Evolutionary conservation across 345 rosid species (phyloP).

Genomic region (Eucalyptus polybractea): DNA sequence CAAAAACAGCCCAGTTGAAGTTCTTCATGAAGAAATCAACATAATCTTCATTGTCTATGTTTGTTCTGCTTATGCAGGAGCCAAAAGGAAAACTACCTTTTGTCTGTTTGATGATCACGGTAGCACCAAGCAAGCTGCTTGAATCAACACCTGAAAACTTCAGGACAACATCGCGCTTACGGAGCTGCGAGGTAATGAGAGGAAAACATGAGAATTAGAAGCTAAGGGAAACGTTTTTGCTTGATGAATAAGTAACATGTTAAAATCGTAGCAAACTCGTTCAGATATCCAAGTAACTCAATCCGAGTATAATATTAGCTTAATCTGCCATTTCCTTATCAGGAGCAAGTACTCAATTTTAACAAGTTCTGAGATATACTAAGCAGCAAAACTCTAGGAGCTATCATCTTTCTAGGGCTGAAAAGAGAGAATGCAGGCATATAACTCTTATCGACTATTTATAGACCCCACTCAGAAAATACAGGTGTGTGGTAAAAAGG

Average conservation of each 20-base stretch:
- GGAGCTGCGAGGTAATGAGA: slow-evolving; percentile 32
- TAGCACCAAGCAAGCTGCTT: slow-evolving; percentile 23
- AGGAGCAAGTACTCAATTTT: neutral
- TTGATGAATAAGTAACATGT: neutral
- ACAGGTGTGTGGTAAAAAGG: neutral
- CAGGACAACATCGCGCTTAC: slow-evolving; percentile 63
- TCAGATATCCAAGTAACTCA: neutral
- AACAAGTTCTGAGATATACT: neutral
- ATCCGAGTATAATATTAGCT: neutral
- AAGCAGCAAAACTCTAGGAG: neutral
- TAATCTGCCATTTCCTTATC: neutral
- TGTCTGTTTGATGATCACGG: slow-evolving; percentile 47
- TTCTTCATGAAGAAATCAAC: slow-evolving; percentile 58
- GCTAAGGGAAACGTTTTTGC: neutral
- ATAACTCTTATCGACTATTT: slow-evolving; percentile 31
- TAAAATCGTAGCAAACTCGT: neutral
- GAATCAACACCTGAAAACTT: slow-evolving; percentile 45
- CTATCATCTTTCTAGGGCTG: neutral
- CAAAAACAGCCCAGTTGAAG: slow-evolving; percentile 94
- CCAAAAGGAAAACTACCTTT: slow-evolving; percentile 75
- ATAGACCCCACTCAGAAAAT: neutral
- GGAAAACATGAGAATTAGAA: neutral
- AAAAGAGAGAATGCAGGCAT: neutral
- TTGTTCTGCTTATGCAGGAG: slow-evolving; percentile 68
- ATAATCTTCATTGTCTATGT: slow-evolving; percentile 81